Percentiles rank a stretch among this genome's conserved stretches.
Conservation (phyloP, 495 filamentous ascomycete genomes). For the Penicillium atrosanguineum region DNA sequence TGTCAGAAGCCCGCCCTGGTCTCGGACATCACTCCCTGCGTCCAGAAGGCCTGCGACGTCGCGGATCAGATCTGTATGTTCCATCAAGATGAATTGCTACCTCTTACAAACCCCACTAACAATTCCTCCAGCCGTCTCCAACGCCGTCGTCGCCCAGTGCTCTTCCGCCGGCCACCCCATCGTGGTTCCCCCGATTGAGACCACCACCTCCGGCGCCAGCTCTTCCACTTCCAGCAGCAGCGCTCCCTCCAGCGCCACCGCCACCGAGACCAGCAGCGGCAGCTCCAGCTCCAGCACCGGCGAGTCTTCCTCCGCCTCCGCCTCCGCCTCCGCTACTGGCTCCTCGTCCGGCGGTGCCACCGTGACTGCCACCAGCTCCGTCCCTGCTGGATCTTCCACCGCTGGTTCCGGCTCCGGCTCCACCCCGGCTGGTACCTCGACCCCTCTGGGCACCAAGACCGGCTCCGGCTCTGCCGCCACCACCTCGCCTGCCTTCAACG, state of each 20-base stretch:
- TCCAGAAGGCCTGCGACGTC: constrained; percentile 37
- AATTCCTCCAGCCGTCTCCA: constrained; percentile 26
- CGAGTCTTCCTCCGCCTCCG: constrained; percentile 1
- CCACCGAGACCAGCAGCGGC: constrained; percentile 7
- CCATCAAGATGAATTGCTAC: background rate
- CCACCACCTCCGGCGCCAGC: constrained; percentile 9
- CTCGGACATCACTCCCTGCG: constrained; percentile 41
- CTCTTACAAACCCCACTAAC: background rate
- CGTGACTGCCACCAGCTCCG: background rate
- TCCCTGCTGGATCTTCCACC: constrained; percentile 9
- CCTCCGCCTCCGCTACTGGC: constrained; percentile 1
- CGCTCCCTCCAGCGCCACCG: background rate
- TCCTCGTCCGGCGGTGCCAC: constrained; percentile 2
- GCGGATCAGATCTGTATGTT: constrained; percentile 38
- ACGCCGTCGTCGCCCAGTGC: constrained; percentile 34
- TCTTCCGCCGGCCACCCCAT: constrained; percentile 39
- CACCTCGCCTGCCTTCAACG: constrained; percentile 23
- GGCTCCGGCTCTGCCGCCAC: constrained; percentile 7
- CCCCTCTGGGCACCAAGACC: constrained; percentile 13
- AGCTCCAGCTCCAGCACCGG: constrained; percentile 6
- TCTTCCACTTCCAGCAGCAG: background rate
- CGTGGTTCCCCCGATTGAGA: constrained; percentile 32
- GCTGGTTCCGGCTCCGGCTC: constrained; percentile 3
- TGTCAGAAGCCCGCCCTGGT: constrained; percentile 46
- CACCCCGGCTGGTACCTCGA: constrained; percentile 12